Evolutionary conservation across 2,329 filamentous ascomycete species (phyloP), one percentile per base, ranked within the genome.

Genomic region (Neoarthrinium moseri): DNA sequence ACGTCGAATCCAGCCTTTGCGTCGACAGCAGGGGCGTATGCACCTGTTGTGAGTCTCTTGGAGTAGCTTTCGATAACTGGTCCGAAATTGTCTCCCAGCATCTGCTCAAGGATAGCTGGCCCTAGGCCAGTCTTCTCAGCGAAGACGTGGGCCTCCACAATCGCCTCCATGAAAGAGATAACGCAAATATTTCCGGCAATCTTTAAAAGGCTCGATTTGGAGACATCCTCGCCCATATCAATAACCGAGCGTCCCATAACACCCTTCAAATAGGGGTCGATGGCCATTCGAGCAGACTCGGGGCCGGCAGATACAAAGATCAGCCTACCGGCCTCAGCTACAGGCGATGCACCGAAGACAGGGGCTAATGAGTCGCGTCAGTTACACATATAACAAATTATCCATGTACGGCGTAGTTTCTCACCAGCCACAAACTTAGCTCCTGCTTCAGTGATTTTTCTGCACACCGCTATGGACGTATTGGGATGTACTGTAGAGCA

Each of bases 71-170:
- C 67, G 4, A 67, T 59, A 17, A 71, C 65, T 22, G 67, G 61
- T 4, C 69, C 69, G 49, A 72, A 71, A n/a, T 65, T 68, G 36
- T 70, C 66, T 0, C 58, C 61, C 40, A 73, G 69, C 48, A 73
- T 58, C 22, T 67, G 65, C 48, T 72, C 68, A 59, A 72, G 65
- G 3, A 62, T 59, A 3, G 56, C 59, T 1, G 65, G 65, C 8
- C 68, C 69, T n/a, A 73, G 59, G 3, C 68, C 69, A 3, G 67
- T 70, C 53, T 68, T 66, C 48, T 73, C 70, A 13, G 69, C 70
- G 45, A 73, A 72, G 24, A 73, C 69, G 48, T 73, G 70, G 2
- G 67, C 65, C 52, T 73, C 70, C 4, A 66, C 64, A 34, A 73
- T 66, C 12, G 68, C 65, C 56, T 73, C 70, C 61, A 74, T 70